These are phyloP conservation scores for Lachancea fermentati DNA, from an alignment of 805 yeast species.

Conservation along the genomic window DNA sequence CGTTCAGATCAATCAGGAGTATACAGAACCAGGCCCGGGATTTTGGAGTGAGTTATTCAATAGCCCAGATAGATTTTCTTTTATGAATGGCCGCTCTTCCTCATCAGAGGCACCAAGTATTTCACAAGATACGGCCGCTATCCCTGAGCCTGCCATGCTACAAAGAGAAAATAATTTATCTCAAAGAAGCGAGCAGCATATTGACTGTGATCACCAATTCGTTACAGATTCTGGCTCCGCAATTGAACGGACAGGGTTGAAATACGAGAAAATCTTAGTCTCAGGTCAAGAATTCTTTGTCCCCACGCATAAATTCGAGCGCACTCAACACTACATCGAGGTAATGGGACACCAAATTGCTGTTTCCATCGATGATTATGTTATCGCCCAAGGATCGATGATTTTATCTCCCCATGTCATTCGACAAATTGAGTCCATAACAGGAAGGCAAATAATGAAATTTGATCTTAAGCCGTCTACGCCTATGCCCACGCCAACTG, in stretches of 20 bases:
- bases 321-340: conserved; percentile 5
- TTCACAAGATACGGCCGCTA: conserved; percentile 2
- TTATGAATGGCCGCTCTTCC: conserved; percentile 11
- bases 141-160: neutral
- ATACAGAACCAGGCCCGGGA: conserved; percentile 21
- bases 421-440: conserved; percentile 12
- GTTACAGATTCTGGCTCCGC: conserved; percentile 16
- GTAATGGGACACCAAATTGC: conserved; percentile 10
- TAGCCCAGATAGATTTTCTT: conserved; percentile 17
- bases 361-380: conserved; percentile 14
- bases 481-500: neutral
- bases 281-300: conserved; percentile 23
- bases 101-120: conserved; percentile 1
- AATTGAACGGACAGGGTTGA: conserved; percentile 14
- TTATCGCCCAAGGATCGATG: conserved; percentile 13
- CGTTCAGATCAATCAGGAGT: conserved; percentile 24
- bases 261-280: conserved; percentile 21
- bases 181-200: neutral
- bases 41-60: conserved; percentile 27
- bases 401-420: conserved; percentile 16
- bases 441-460: conserved; percentile 5
- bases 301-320: conserved; percentile 16
- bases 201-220: neutral
- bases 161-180: neutral
- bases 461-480: neutral